Base-by-base conservation (phyloP, 768 basidiomycete genomes). In the Sporobolomyces phaffii region DNA sequence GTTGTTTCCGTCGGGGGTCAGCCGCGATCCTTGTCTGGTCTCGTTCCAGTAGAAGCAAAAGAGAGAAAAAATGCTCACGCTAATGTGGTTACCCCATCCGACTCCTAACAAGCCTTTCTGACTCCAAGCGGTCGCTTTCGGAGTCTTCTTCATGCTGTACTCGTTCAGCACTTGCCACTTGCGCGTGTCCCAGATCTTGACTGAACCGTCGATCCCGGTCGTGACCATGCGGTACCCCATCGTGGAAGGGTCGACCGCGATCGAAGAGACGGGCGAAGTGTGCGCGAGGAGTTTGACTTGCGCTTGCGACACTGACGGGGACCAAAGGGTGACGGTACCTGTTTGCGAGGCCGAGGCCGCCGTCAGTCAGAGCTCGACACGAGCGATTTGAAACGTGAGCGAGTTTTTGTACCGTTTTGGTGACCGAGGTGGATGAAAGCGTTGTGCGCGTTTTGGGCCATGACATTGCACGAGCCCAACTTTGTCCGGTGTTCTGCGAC, bases 151-250 rank as follows among this genome's bases (percentile, higher is more conserved):
- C 20, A 87, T 81, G 13, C 77, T 80, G 91, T 92, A 88, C 81
- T 77, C 87, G 64, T 90, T 81, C 40, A 99, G 84, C 11, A 89
- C 88, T 70, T 88, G 91, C 92, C 92, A 97, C 79, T 91, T 96
- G 62, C 96, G 80, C 75, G 88, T 90, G 78, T 98, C 96, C 96
- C 96, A 99, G 2, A 98, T 82, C 74, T 97, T 98, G 56, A 99
- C 88, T 0, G 80, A 84, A 0, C 91, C 87, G 75, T 99, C 96
- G 68, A 86, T 81, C 0, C 93, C 93, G 2, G 87, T 82, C 0
- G 91, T 94, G 1, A 90, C 88, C 87, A 96, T 89, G 74, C 96
- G 93, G 34, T 91, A 77, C 1, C 94, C 94, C 2, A 87, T 87
- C 9, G 85, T 81, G 61, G 87, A 89, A 11, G 88, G 87, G 77